A percentile compares a stretch with the other conserved stretches of the same genome.
These are phyloP conservation scores for Boletus edulis DNA, from an alignment of 768 basidiomycete genomes.

Conservation along the genomic window DNA sequence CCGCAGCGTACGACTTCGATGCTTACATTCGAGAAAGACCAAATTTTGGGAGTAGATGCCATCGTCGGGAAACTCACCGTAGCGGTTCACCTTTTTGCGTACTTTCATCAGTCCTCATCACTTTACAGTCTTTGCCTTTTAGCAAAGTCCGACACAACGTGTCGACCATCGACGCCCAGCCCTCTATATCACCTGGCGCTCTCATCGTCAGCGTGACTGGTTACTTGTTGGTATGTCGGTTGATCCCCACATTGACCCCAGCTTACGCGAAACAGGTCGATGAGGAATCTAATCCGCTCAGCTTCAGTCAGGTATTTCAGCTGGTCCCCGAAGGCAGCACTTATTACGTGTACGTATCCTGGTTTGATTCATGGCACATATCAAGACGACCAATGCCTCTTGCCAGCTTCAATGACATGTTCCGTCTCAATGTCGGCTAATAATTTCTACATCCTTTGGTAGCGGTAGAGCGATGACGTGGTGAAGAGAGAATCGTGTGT, in stretches of 20 bases:
- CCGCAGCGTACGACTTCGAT: conserved; percentile 75
- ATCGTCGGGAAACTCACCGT: conserved; percentile 80
- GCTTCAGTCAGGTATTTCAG: conserved; percentile 93
- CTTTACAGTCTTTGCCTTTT: conserved; percentile 70
- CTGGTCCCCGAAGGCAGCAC: conserved; percentile 70
- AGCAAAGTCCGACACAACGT: conserved; percentile 77
- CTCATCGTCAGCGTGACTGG: conserved; percentile 90
- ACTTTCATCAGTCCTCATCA: background rate
- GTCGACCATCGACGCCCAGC: conserved; percentile 84
- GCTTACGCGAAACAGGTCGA: conserved; percentile 59
- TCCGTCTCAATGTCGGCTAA: conserved; percentile 80
- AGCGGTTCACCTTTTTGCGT: conserved; percentile 7
- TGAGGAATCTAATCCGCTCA: conserved; percentile 72
- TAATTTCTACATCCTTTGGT: background rate
- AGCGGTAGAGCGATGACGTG: conserved; percentile 11
- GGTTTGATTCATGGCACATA: background rate
- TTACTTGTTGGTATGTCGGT: conserved; percentile 56
- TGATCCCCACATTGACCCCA: background rate
- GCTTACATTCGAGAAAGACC: conserved; percentile 76
- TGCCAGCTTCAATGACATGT: conserved; percentile 79
- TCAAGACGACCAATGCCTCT: conserved; percentile 7
- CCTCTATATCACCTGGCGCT: conserved; percentile 56
- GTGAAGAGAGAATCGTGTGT: conserved; percentile 13
- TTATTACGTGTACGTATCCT: conserved; percentile 77
- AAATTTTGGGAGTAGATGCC: conserved; percentile 47